Conservation (phyloP, 2,329 filamentous ascomycete genomes). For the Cladosporium oxysporum region DNA sequence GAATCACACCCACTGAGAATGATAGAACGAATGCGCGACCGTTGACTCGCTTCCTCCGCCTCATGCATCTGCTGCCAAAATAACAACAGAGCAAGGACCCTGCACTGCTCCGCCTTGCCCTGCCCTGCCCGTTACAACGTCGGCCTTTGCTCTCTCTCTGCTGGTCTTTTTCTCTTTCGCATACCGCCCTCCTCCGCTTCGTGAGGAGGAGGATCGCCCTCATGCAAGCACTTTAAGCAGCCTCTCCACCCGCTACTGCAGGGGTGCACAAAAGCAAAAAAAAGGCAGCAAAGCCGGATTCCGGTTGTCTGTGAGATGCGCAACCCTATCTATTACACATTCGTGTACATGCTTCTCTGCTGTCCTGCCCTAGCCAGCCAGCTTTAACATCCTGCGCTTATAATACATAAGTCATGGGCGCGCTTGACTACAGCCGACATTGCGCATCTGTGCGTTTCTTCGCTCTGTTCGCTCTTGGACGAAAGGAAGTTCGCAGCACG, state of each 20-base stretch:
- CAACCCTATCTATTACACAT: background rate
- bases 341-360: background rate
- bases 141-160: constrained; percentile 1
- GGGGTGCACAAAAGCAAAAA: constrained; percentile 1
- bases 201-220: background rate
- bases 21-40: background rate
- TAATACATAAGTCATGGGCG: background rate
- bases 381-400: background rate
- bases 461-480: background rate
- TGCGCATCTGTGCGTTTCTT: constrained; percentile 16
- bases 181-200: background rate
- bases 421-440: constrained; percentile 21
- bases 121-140: background rate
- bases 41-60: background rate
- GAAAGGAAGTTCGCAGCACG: background rate
- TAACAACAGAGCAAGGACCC: background rate
- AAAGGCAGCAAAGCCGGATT: no score
- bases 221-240: background rate
- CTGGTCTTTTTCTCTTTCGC: background rate
- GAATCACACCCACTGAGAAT: background rate
- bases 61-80: background rate
- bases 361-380: background rate
- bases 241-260: constrained; percentile 2
- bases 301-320: constrained; percentile 18
- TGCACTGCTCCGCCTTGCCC: background rate